A percentile compares a stretch with the other conserved stretches of the same genome.
These are phyloP conservation scores for Clavaria fumosa DNA, from an alignment of 768 basidiomycete genomes.

Conservation along the genomic window DNA sequence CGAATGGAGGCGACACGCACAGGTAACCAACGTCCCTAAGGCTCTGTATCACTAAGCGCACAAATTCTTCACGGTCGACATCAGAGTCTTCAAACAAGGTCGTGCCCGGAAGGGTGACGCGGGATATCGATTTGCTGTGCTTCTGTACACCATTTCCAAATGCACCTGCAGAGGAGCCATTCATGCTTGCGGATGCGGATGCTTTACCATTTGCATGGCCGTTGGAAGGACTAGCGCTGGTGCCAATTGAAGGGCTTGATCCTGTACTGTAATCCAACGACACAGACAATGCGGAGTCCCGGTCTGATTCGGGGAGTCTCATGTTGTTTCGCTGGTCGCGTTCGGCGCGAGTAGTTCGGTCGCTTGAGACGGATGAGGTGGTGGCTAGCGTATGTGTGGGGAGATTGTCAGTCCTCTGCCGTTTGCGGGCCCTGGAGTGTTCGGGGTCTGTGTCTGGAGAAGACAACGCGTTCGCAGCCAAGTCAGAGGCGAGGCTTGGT, in stretches of 20 bases:
- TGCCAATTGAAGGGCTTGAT: constrained; percentile 38
- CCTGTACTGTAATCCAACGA: constrained; percentile 28
- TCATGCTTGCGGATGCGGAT: constrained; percentile 20
- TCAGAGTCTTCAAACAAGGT: constrained; percentile 64
- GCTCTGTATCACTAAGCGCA: constrained; percentile 78
- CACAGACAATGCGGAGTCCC: constrained; percentile 27
- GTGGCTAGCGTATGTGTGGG: constrained; percentile 18
- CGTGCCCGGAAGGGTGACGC: constrained; percentile 56
- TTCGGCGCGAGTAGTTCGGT: constrained; percentile 15
- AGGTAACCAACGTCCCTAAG: constrained; percentile 75
- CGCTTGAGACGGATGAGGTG: constrained; percentile 19
- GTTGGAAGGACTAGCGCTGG: constrained; percentile 20
- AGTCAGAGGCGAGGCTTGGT: constrained; percentile 10
- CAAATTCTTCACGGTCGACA: constrained; percentile 81
- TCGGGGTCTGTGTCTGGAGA: constrained; percentile 27
- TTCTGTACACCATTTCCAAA: constrained; percentile 37
- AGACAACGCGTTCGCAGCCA: constrained; percentile 1
- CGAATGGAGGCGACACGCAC: constrained; percentile 24
- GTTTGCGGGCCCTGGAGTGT: constrained; percentile 45
- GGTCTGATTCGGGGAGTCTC: constrained; percentile 38
- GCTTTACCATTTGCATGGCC: constrained; percentile 32
- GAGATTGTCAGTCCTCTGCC: constrained; percentile 42
- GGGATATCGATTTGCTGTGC: constrained; percentile 36
- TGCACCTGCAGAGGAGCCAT: constrained; percentile 19
- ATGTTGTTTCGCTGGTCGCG: constrained; percentile 27